phyloP scores from a whole-genome alignment of 345 rosid species.

The Adansonia digitata region DNA sequence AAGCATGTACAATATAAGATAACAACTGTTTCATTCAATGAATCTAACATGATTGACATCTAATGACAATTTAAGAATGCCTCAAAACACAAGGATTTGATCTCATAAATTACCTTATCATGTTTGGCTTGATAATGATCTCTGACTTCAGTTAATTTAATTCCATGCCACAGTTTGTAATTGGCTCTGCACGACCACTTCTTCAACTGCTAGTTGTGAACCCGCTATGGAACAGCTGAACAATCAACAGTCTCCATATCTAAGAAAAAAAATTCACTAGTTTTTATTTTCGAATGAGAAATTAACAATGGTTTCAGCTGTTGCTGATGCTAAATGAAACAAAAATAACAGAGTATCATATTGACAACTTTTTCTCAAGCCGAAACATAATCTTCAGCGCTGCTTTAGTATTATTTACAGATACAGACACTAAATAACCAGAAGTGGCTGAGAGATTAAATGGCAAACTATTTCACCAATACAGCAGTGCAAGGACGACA shows the following conservation, averaged over 20 bases:
- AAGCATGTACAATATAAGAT: no score
- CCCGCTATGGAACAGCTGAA: no score
- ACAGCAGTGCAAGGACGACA: constrained; percentile 52
- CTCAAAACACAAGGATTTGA: no score
- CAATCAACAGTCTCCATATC: not conserved
- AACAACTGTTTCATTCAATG: not conserved
- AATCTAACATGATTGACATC: not conserved
- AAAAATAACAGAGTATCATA: not conserved
- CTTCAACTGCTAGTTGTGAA: not conserved
- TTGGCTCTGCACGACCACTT: not conserved
- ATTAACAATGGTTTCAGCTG: not conserved
- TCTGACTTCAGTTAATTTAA: no score
- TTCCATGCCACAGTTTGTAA: not conserved
- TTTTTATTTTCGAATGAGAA: not conserved
- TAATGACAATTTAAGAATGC: not conserved
- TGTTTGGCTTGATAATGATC: not conserved
- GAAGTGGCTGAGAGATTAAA: not conserved
- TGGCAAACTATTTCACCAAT: constrained; percentile 31
- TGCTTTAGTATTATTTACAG: not conserved
- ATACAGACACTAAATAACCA: not conserved
- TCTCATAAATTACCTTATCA: not conserved
- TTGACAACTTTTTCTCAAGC: not conserved
- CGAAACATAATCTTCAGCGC: not conserved
- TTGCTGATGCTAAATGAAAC: not conserved
- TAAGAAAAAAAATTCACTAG: not conserved